Conservation (phyloP, 164 flowering plant genomes). For the Chimonanthus salicifolius region DNA sequence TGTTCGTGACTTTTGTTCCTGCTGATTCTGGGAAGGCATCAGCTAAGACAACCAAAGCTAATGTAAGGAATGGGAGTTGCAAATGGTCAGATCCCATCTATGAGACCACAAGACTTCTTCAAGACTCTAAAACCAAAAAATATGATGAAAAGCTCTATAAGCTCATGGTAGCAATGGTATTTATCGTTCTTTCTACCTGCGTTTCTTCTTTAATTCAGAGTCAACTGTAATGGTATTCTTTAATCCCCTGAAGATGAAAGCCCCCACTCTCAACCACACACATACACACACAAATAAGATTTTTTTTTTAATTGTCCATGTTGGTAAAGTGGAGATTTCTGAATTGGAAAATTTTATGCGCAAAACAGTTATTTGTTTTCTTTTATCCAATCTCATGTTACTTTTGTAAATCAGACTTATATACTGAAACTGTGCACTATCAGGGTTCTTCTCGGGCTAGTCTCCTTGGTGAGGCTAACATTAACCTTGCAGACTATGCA, state of each 20-base stretch:
- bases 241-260: too few relatives aligned
- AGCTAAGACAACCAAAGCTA: slow-evolving; percentile 87
- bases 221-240: neutral
- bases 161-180: slow-evolving; percentile 85
- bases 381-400: neutral
- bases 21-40: slow-evolving; percentile 82
- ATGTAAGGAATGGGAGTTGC: slow-evolving; percentile 89
- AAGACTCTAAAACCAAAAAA: slow-evolving; percentile 66
- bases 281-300: too few relatives aligned
- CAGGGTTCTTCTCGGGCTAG: slow-evolving; percentile 94
- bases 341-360: neutral
- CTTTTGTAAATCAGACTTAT: neutral
- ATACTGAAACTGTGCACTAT: slow-evolving; percentile 8
- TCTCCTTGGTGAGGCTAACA: slow-evolving; percentile 77
- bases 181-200: slow-evolving; percentile 4
- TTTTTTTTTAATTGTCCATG: neutral
- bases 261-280: too few relatives aligned
- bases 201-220: neutral
- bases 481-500: slow-evolving; percentile 91
- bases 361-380: neutral
- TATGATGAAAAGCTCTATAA: slow-evolving; percentile 87
- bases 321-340: too few relatives aligned
- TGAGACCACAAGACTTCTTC: slow-evolving; percentile 95
- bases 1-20: slow-evolving; percentile 81
- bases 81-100: slow-evolving; percentile 99